phyloP scores from a whole-genome alignment of 352 stramenopile species.

The Globisporangium middletonii region DNA sequence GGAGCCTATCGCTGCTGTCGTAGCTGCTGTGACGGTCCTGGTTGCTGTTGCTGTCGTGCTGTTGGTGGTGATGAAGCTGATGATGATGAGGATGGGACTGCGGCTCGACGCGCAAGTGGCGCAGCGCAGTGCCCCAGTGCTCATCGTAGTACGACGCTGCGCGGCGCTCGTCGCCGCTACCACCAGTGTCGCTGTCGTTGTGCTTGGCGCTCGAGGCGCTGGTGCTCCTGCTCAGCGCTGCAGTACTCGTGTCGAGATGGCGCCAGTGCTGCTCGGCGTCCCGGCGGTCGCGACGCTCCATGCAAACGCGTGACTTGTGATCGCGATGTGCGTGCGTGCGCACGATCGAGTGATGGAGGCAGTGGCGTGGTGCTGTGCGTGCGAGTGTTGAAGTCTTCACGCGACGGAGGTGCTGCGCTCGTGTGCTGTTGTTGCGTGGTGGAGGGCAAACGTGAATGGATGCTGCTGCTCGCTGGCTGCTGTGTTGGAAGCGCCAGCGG shows the following conservation, averaged over 20 bases:
- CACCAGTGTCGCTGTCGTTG: not conserved
- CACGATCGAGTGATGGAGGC: not conserved
- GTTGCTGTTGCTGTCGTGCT: conserved; percentile 9
- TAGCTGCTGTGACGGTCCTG: conserved; percentile 1
- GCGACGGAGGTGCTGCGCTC: not conserved
- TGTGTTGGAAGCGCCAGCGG: not conserved
- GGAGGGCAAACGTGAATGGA: not conserved
- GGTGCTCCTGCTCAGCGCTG: not conserved
- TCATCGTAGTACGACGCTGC: conserved; percentile 17
- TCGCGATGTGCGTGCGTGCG: not conserved
- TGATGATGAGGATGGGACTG: too few species aligned
- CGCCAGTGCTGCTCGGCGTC: conserved; percentile 3
- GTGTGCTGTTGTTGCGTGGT: not conserved
- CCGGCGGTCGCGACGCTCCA: conserved; percentile 4
- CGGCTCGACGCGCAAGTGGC: conserved; percentile 24
- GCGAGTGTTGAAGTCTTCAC: too few species aligned
- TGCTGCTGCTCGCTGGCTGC: not conserved
- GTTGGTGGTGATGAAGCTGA: too few species aligned
- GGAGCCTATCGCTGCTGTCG: not conserved
- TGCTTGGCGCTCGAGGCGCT: not conserved
- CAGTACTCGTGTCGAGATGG: not conserved
- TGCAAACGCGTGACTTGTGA: not conserved
- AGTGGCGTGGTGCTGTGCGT: not conserved
- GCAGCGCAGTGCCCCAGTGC: conserved; percentile 28
- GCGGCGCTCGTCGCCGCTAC: conserved; percentile 2